Evolutionary conservation across 164 flowering plant genomes (phyloP).

Genomic region (Macadamia tetraphylla): DNA sequence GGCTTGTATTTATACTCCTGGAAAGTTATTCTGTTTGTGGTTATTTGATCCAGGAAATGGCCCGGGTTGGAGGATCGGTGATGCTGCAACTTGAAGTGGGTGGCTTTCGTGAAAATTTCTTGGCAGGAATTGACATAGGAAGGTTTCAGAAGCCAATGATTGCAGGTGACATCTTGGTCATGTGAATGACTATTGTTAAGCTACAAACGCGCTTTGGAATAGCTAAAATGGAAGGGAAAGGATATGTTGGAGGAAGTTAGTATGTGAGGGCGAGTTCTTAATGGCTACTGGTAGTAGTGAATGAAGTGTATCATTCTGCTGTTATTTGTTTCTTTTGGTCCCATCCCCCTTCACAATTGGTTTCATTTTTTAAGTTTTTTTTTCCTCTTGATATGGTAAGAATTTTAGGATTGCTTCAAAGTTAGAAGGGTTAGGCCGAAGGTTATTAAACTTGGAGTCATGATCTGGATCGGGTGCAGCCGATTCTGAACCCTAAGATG

Average conservation of each 20-base stretch:
- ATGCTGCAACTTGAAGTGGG: conserved; percentile 97
- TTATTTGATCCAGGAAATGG: conserved; percentile 71
- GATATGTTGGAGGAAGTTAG: conserved; percentile 86
- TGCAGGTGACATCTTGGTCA: conserved; percentile 91
- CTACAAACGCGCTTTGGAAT: conserved; percentile 78
- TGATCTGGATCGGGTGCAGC: neutral
- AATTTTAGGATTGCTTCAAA: neutral
- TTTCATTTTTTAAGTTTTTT: neutral
- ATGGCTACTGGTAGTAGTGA: conserved; percentile 65
- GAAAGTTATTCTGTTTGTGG: neutral
- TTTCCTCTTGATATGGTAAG: neutral
- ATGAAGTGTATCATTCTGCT: conserved; percentile 11
- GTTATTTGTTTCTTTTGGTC: neutral
- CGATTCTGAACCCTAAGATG: neutral
- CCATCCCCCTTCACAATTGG: neutral
- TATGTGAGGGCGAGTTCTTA: conserved; percentile 95
- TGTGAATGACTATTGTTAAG: conserved; percentile 83
- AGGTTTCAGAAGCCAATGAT: conserved; percentile 90
- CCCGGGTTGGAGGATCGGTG: conserved; percentile 94
- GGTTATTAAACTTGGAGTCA: too few relatives aligned
- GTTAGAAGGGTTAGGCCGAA: too few relatives aligned
- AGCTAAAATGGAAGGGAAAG: conserved; percentile 95
- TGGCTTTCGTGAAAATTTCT: conserved; percentile 78
- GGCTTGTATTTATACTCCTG: neutral
- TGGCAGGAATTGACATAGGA: conserved; percentile 96